A percentile compares a stretch with the other conserved stretches of the same genome.
Conservation (phyloP, 345 rosid genomes). For the Salix brachista region DNA sequence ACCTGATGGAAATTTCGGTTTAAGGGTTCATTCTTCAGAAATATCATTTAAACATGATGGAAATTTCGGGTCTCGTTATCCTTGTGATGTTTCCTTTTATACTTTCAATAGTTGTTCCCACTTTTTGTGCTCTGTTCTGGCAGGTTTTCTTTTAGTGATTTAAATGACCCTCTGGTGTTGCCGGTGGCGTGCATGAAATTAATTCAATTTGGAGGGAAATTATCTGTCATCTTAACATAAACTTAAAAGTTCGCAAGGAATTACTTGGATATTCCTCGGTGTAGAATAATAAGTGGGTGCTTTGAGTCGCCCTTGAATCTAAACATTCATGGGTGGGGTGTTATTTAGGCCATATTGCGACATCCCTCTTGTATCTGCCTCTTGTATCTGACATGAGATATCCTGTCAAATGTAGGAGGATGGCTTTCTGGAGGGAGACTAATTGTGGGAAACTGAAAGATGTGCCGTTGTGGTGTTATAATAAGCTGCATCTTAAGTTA, state of each 20-base stretch:
- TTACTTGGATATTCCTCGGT: not conserved
- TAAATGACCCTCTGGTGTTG: not conserved
- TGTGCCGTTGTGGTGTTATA: not conserved
- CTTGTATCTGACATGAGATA: too few relatives aligned
- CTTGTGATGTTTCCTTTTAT: not conserved
- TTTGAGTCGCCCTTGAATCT: not conserved
- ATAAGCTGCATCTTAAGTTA: slow-evolving; percentile 7
- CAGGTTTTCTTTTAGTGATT: too few relatives aligned
- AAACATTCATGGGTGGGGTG: not conserved
- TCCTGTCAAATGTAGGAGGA: slow-evolving; percentile 4
- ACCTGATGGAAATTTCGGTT: not conserved
- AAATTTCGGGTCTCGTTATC: not conserved
- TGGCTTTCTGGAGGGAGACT: slow-evolving; percentile 3
- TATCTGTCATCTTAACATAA: not conserved
- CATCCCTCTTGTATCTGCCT: not conserved
- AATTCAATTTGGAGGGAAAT: not conserved
- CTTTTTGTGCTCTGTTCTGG: not conserved
- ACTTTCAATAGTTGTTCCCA: not conserved
- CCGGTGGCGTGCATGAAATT: not conserved
- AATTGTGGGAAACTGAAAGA: slow-evolving; percentile 4
- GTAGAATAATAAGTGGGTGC: not conserved
- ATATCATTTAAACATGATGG: not conserved
- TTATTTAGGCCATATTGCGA: not conserved
- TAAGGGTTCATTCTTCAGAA: not conserved
- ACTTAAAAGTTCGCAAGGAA: not conserved